Conservation (phyloP, 345 rosid genomes). For the Barbarea vulgaris region DNA sequence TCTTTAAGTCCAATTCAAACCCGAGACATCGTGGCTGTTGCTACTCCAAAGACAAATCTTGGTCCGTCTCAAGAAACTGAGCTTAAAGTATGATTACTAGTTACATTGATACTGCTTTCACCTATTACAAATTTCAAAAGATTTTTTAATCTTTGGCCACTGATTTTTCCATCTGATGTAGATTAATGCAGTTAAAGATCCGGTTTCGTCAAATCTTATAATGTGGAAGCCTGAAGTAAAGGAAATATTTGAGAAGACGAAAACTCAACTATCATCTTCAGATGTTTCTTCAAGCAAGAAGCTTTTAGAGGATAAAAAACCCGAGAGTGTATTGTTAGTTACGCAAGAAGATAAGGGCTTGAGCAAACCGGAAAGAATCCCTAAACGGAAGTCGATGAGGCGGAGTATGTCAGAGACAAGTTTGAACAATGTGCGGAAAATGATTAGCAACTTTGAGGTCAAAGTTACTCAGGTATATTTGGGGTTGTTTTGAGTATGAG, state of each 20-base stretch:
- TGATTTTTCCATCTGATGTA: conserved; percentile 21
- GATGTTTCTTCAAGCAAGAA: conserved; percentile 30
- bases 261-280: conserved; percentile 22
- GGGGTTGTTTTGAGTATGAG: conserved; percentile 1
- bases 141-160: background rate
- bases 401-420: conserved; percentile 46
- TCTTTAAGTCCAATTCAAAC: conserved; percentile 46
- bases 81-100: conserved; percentile 29
- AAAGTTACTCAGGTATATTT: conserved; percentile 60
- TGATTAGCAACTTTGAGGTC: conserved; percentile 79
- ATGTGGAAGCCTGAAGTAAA: conserved; percentile 31
- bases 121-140: conserved; percentile 8
- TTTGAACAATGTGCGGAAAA: conserved; percentile 65
- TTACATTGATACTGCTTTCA: conserved; percentile 9
- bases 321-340: conserved; percentile 25
- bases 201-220: conserved; percentile 16
- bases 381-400: conserved; percentile 26
- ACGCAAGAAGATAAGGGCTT: conserved; percentile 24
- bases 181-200: conserved; percentile 12
- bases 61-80: conserved; percentile 29
- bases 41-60: conserved; percentile 27
- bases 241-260: conserved; percentile 30
- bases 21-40: conserved; percentile 25
- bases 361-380: conserved; percentile 15
- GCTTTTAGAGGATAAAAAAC: conserved; percentile 23